Percentiles rank a stretch among this genome's conserved stretches.
phyloP scores from a whole-genome alignment of 1,284 basidiomycete species.

The Cryptococcus sp. region DNA sequence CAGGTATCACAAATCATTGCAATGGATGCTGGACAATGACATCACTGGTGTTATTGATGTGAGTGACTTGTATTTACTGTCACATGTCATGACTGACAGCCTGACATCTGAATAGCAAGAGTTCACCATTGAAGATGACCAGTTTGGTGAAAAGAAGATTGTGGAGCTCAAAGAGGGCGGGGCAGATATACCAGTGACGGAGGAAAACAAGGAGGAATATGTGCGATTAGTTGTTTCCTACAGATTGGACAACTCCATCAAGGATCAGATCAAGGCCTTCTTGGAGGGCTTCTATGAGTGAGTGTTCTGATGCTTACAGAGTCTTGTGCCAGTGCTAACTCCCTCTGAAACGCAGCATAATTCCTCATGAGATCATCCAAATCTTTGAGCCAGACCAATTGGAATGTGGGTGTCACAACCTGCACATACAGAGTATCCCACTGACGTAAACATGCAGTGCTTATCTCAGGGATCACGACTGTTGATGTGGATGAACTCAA shows the following conservation, averaged over 20 bases:
- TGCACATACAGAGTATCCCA: conserved; percentile 13
- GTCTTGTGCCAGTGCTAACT: conserved; percentile 55
- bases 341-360: conserved; percentile 58
- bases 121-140: conserved; percentile 52
- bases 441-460: conserved; percentile 52
- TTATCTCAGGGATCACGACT: conserved; percentile 96
- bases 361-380: conserved; percentile 50
- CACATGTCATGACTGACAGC: not conserved
- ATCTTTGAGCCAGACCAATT: conserved; percentile 96
- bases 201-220: conserved; percentile 96
- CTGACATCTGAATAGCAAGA: conserved; percentile 35
- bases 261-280: conserved; percentile 91
- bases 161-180: conserved; percentile 83
- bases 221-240: conserved; percentile 78
- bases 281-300: conserved; percentile 87
- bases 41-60: conserved; percentile 49
- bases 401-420: conserved; percentile 56
- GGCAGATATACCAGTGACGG: conserved; percentile 75
- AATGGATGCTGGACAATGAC: conserved; percentile 52
- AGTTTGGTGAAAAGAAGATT: conserved; percentile 86
- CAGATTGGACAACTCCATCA: conserved; percentile 88
- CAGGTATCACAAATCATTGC: conserved; percentile 49
- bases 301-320: conserved; percentile 41
- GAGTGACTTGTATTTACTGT: conserved; percentile 4
- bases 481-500: conserved; percentile 99